A percentile compares a stretch with the other conserved stretches of the same genome.
phyloP scores from a whole-genome alignment of 345 rosid genomes.

The Erodium maritimum region DNA sequence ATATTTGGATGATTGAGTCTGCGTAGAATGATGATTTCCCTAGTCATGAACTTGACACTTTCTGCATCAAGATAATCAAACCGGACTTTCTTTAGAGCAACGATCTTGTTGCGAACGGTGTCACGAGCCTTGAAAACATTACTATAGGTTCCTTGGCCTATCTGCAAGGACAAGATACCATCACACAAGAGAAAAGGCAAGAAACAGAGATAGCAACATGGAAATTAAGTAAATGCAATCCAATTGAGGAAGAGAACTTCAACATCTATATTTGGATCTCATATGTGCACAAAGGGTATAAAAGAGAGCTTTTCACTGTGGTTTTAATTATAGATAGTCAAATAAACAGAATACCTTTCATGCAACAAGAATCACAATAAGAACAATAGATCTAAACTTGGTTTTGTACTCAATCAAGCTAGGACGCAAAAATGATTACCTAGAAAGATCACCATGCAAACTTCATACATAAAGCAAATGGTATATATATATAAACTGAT shows the following conservation, averaged over 20 bases:
- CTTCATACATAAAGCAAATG: background rate
- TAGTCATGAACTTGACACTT: constrained; percentile 84
- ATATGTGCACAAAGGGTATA: background rate
- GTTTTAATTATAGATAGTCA: too few relatives aligned
- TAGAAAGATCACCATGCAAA: background rate
- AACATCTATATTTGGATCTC: background rate
- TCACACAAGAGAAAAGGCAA: background rate
- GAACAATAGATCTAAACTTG: background rate
- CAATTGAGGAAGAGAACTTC: background rate
- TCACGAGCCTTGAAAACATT: constrained; percentile 87
- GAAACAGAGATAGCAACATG: background rate
- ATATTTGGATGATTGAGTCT: constrained; percentile 86
- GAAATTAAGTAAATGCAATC: background rate
- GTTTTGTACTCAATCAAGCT: constrained; percentile 1
- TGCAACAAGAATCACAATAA: background rate
- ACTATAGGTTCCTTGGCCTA: constrained; percentile 97
- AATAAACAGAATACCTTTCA: background rate
- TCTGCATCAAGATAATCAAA: constrained; percentile 75
- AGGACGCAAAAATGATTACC: background rate
- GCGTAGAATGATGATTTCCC: constrained; percentile 78
- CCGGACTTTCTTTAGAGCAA: constrained; percentile 75
- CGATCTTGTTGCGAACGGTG: constrained; percentile 47
- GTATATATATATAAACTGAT: constrained; percentile 7
- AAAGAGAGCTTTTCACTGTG: background rate
- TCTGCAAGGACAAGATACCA: constrained; percentile 37